Base-by-base conservation (phyloP, 202 grass and related monocot genomes). In the Digitaria exilis region DNA sequence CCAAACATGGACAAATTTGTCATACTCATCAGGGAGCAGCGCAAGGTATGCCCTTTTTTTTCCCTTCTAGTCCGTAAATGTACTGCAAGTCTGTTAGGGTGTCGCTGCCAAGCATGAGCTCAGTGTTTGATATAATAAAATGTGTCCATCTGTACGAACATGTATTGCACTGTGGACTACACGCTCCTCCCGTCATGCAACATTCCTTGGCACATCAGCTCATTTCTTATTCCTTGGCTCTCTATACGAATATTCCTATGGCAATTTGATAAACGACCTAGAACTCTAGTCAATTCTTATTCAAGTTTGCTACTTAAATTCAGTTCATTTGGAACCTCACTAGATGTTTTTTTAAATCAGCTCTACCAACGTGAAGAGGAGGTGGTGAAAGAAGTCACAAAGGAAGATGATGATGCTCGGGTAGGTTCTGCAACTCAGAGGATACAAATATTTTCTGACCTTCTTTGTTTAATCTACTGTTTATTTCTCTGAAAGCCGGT, bases 1-100 rank as follows among this genome's bases (percentile, higher is more conserved):
- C 96, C 96, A 17, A 98, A 98, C 84, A 93, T 98, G 19, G 90
- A 98, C 30, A 98, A 95, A 75, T 95, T 95, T 9, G 87, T 89
- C 25, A 85, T 93, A 84, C 93, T 98, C 65, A 76, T 95, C 68
- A 71, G 29, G 35, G 96, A 95, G 85, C 96, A 98, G 75, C 85
- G 87, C 77, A 88, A 98, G 96, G 96, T 95, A 82, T 0, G 66
- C 41, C 26, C 32, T 28, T n/a, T n/a, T n/a, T n/a, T n/a, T 1
- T 65, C 46, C 2, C 39, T 39, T 68, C 28, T 24, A 10, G 19
- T 18, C 35, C 6, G 7, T 35, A 29, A n/a, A 52, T 69, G 15
- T 39, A 9, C 32, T 0, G 21, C 28, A 18, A 46, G 35, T 52
- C 34, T 69, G 29, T 71, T 52, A 61, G 42, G 3, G 4, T 80